These are phyloP conservation scores for Puccinia triticina DNA, from an alignment of 1,284 basidiomycete species.

Conservation along the genomic window DNA sequence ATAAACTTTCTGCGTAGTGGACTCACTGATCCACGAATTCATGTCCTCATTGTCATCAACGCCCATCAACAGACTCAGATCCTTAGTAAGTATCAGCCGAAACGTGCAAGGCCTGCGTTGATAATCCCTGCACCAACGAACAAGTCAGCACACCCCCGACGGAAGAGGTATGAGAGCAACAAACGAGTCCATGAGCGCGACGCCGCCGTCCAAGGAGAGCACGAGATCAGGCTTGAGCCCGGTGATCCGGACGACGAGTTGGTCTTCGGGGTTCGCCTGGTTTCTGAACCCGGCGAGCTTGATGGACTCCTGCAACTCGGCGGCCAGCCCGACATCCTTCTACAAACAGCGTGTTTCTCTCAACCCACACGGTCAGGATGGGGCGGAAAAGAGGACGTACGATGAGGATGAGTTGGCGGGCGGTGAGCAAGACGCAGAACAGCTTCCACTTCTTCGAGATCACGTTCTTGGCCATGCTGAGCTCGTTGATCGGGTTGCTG, in stretches of 20 bases:
- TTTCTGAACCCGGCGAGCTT: constrained; percentile 21
- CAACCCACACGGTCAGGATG: neutral
- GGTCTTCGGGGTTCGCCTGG: constrained; percentile 21
- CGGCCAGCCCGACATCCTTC: constrained; percentile 32
- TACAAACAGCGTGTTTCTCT: neutral
- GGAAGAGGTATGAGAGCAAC: neutral
- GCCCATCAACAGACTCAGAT: constrained; percentile 81
- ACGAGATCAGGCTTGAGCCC: constrained; percentile 84
- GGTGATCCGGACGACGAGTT: constrained; percentile 56
- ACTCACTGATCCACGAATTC: constrained; percentile 77
- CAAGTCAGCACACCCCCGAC: neutral
- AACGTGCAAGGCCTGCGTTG: constrained; percentile 67
- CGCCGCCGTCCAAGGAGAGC: constrained; percentile 73
- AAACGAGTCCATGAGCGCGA: constrained; percentile 74
- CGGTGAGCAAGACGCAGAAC: constrained; percentile 83
- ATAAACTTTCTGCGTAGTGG: neutral
- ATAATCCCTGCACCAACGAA: constrained; percentile 68
- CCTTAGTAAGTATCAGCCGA: constrained; percentile 74
- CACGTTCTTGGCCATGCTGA: constrained; percentile 66
- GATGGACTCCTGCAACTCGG: constrained; percentile 35
- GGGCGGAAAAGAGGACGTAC: neutral
- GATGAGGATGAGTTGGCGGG: constrained; percentile 87
- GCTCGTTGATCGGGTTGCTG: constrained; percentile 1
- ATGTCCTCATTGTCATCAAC: constrained; percentile 73
- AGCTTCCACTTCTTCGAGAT: constrained; percentile 82